These are phyloP conservation scores for Pseudozyma thailandica DNA, from an alignment of 1,284 basidiomycete genomes.

Conservation along the genomic window DNA sequence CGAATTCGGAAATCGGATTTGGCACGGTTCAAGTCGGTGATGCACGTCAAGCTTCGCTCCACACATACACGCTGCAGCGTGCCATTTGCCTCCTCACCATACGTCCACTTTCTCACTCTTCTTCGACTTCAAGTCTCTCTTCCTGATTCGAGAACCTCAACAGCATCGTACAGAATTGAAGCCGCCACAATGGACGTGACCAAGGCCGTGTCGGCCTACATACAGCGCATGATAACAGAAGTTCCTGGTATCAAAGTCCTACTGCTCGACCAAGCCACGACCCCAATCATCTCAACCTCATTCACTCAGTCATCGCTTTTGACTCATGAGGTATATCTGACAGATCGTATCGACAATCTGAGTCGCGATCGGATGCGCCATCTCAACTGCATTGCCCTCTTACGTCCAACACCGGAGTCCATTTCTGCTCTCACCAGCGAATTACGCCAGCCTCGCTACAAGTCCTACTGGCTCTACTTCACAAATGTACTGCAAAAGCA, in stretches of 20 bases:
- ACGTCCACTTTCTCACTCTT: background rate
- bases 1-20: constrained; percentile 25
- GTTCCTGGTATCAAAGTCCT: constrained; percentile 95
- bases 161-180: too few species aligned
- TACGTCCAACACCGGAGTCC: constrained; percentile 82
- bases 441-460: constrained; percentile 82
- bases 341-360: constrained; percentile 91
- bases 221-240: constrained; percentile 86
- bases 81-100: background rate
- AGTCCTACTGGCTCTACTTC: constrained; percentile 87
- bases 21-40: constrained; percentile 24
- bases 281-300: constrained; percentile 95
- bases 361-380: constrained; percentile 78
- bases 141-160: background rate
- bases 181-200: constrained; percentile 85
- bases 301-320: constrained; percentile 93
- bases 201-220: constrained; percentile 93
- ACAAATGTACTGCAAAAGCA: constrained; percentile 91
- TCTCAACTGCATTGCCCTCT: constrained; percentile 94
- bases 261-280: constrained; percentile 91
- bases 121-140: background rate
- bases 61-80: constrained; percentile 4
- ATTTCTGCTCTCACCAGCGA: constrained; percentile 85
- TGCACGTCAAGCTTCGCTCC: constrained; percentile 11
- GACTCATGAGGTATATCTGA: constrained; percentile 97